Percentiles rank a stretch among this genome's conserved stretches.
Conservation (phyloP, 1,139 yeast species). For the Blastobotrys apis region DNA sequence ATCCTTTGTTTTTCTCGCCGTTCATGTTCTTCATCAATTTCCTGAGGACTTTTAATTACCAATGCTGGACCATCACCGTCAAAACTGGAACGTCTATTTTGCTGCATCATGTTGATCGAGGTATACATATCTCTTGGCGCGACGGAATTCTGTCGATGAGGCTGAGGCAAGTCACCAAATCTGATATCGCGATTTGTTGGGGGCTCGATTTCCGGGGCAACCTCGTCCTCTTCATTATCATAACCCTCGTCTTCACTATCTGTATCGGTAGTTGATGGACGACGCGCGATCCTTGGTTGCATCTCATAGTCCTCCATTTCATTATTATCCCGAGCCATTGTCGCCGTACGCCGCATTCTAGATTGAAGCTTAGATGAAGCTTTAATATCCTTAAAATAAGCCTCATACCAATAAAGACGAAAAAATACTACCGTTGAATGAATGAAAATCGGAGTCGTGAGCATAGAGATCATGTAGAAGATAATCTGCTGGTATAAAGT, state of each 20-base stretch:
- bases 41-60: conserved; percentile 74
- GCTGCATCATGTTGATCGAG: conserved; percentile 75
- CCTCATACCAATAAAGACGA: conserved; percentile 86
- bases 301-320: neutral
- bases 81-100: conserved; percentile 31
- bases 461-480: conserved; percentile 41
- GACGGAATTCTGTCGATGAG: conserved; percentile 44
- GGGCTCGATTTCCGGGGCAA: conserved; percentile 5
- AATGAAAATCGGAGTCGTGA: conserved; percentile 86
- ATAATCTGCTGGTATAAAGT: conserved; percentile 70
- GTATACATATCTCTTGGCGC: conserved; percentile 81
- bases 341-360: conserved; percentile 75
- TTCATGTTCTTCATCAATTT: conserved; percentile 45
- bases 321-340: conserved; percentile 47
- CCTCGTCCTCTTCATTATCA: neutral
- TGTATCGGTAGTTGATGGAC: neutral
- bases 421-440: conserved; percentile 75
- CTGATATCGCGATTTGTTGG: conserved; percentile 36
- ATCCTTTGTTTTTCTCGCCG: conserved; percentile 14
- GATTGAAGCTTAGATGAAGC: conserved; percentile 68
- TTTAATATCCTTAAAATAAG: conserved; percentile 78
- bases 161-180: conserved; percentile 43
- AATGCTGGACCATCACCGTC: conserved; percentile 75
- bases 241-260: neutral
- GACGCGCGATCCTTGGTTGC: neutral